Percentiles rank a stretch among this genome's conserved stretches.
Evolutionary conservation across 2,329 filamentous ascomycete species (phyloP).

Genomic region (Amauroascus verrucosus): DNA sequence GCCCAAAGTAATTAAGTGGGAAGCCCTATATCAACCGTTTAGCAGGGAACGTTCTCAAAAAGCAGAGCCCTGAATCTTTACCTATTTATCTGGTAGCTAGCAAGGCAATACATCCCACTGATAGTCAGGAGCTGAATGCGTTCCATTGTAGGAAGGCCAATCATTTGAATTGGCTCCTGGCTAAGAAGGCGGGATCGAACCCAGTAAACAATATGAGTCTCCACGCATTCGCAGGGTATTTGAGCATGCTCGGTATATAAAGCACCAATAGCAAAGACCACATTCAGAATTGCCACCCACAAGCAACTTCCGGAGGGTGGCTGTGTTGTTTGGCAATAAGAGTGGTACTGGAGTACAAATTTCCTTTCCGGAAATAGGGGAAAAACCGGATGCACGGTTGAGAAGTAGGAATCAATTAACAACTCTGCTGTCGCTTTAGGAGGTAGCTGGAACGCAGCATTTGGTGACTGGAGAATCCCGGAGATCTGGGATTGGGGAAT

Average conservation of each 20-base stretch:
- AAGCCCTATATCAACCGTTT: conserved; percentile 24
- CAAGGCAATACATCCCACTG: conserved; percentile 31
- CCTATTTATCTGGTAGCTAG: conserved; percentile 33
- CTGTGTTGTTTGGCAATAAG: conserved; percentile 19
- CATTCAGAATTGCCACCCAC: conserved; percentile 32
- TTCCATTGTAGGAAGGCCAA: conserved; percentile 27
- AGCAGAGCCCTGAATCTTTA: conserved; percentile 18
- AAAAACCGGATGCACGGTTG: conserved; percentile 31
- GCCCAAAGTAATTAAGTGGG: conserved; percentile 28
- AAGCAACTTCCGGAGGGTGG: conserved; percentile 17
- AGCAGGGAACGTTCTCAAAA: background rate
- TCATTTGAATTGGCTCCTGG: conserved; percentile 21
- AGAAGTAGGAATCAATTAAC: conserved; percentile 29
- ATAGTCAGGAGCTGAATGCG: conserved; percentile 31
- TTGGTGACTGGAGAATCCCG: conserved; percentile 20
- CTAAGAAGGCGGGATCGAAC: conserved; percentile 27
- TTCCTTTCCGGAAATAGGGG: conserved; percentile 29
- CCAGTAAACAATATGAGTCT: conserved; percentile 30
- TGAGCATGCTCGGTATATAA: conserved; percentile 26
- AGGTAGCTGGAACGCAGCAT: conserved; percentile 28
- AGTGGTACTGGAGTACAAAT: conserved; percentile 26
- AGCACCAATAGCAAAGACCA: conserved; percentile 35
- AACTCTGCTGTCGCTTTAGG: conserved; percentile 23
- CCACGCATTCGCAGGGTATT: conserved; percentile 21
- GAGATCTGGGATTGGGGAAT: conserved; percentile 18